Percentiles rank a stretch among this genome's conserved stretches.
Conservation (phyloP, 176 grass and related monocot genomes). For the Triticum urartu region DNA sequence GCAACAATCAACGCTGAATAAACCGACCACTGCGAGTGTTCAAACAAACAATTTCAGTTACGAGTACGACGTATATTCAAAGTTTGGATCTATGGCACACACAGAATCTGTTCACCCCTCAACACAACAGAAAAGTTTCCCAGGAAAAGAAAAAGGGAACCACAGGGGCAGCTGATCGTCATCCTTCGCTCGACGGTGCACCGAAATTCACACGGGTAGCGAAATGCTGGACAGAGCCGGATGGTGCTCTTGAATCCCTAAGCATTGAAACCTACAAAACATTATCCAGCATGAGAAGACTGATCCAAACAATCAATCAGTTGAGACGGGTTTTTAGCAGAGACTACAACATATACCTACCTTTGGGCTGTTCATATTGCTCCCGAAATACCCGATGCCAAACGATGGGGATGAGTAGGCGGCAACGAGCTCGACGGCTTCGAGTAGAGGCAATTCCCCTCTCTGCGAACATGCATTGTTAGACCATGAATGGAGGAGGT, state of each 20-base stretch:
- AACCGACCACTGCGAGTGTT: not conserved
- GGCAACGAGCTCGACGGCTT: constrained; percentile 69
- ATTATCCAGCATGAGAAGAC: not conserved
- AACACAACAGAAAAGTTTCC: not conserved
- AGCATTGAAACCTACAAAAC: constrained; percentile 55
- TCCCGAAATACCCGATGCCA: constrained; percentile 78
- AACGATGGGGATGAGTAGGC: constrained; percentile 86
- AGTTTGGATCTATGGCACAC: not conserved
- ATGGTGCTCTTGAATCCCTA: constrained; percentile 24
- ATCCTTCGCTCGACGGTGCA: constrained; percentile 23
- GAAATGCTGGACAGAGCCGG: constrained; percentile 53
- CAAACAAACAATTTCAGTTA: not conserved
- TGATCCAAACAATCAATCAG: not conserved
- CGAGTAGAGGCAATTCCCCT: constrained; percentile 37
- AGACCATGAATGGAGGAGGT: not conserved
- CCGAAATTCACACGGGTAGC: constrained; percentile 50
- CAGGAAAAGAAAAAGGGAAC: not conserved
- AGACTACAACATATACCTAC: constrained; percentile 1
- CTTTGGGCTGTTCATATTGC: constrained; percentile 75
- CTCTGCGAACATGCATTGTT: constrained; percentile 35
- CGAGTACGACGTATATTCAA: not conserved
- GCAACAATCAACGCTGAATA: too few relatives aligned
- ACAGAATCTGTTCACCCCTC: not conserved
- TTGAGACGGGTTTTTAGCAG: not conserved
- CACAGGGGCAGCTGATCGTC: not conserved